Conservation (phyloP, 495 filamentous ascomycete genomes). For the Xylaria castorea region DNA sequence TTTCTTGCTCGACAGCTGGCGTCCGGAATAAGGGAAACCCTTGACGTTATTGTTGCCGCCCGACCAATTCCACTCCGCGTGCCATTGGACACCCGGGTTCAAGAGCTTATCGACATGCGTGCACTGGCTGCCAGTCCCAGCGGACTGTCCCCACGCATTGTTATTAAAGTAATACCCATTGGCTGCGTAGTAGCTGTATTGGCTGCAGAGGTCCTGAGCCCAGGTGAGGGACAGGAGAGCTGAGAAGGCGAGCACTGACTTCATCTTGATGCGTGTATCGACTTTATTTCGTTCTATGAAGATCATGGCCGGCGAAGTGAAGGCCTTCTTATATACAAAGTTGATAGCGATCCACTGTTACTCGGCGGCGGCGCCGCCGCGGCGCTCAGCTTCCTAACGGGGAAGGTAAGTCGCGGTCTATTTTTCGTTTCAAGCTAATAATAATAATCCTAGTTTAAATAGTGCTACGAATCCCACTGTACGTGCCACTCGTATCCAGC, state of each 20-base stretch:
- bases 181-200: conserved; percentile 45
- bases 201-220: conserved; percentile 45
- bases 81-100: conserved; percentile 59
- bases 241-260: conserved; percentile 18
- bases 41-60: conserved; percentile 61
- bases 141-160: conserved; percentile 59
- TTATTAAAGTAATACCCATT: conserved; percentile 54
- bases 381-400: conserved; percentile 9
- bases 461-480: neutral
- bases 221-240: conserved; percentile 18
- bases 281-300: neutral
- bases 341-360: conserved; percentile 1
- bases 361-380: neutral
- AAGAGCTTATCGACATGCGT: conserved; percentile 56
- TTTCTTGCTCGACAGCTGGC: conserved; percentile 51
- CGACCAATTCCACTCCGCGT: conserved; percentile 64
- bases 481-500: neutral
- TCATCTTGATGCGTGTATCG: conserved; percentile 22
- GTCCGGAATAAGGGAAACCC: conserved; percentile 62
- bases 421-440: conserved; percentile 24
- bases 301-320: neutral
- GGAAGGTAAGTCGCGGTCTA: neutral
- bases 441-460: neutral
- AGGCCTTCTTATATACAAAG: neutral
- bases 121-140: conserved; percentile 63